Evolutionary conservation across 257 asterid species (phyloP), one percentile per base, ranked within the genome.

Genomic region (Solanum habrochaites): DNA sequence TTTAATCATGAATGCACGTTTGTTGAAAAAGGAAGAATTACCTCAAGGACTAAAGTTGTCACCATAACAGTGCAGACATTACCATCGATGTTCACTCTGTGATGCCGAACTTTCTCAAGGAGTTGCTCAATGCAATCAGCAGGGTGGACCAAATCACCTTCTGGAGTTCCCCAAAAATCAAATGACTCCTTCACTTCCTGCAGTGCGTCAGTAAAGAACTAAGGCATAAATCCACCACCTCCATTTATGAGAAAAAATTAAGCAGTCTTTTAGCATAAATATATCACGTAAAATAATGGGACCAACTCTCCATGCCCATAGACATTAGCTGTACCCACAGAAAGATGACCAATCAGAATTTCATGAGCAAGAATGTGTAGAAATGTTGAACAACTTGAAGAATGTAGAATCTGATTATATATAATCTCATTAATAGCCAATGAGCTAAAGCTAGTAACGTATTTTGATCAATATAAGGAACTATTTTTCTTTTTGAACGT

Each of bases 91-190:
- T 82, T 86, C 12, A 86, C 89, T 87, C 75, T 85, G 86, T 87
- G 86, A 56, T 56, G 89, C 86, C 87, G 74, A 82, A 89, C 88
- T 71, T 77, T 72, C 89, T 87, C 91, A 58, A 89, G 88, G 32
- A 89, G 58, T 78, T 77, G 88, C 39, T 67, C 86, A 87, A 87
- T 56, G 56, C 91, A 89, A 11, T 80, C 91, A 49, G 88, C 88
- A 4, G 91, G 91, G 64, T 87, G 91, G 84, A 89, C 66, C 45
- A 85, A 27, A 87, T 87, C 89, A 31, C 88, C 89, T 85, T 87
- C 86, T 52, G 86, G 85, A 62, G 91, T 64, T 16, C 89, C 85
- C 89, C 91, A 89, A 81, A 87, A 89, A 87, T 89, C 87, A 89
- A 89, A 89, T 16, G 89, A 87, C 86, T 85, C 89, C 77, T 87